Percentiles rank a stretch among this genome's conserved stretches.
phyloP scores from a whole-genome alignment of 2,329 filamentous ascomycete species.

The Alternaria gansuensis region DNA sequence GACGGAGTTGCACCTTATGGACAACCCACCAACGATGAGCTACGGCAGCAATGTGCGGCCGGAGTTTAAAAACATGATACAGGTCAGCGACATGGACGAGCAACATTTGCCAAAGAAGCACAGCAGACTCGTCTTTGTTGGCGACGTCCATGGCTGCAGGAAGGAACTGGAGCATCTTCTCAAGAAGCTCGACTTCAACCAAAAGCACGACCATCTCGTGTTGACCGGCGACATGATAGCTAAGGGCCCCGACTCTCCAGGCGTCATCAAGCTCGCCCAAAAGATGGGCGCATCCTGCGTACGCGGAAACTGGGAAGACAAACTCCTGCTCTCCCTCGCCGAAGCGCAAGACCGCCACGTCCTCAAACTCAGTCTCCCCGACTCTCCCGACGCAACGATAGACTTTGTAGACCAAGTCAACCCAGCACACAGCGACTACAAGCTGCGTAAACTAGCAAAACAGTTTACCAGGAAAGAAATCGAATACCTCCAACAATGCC shows the following conservation, averaged over 20 bases:
- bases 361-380: slow-evolving; percentile 41
- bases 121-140: slow-evolving; percentile 78
- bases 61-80: slow-evolving; percentile 60
- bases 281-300: slow-evolving; percentile 79
- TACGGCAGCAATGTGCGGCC: slow-evolving; percentile 61
- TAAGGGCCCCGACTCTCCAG: slow-evolving; percentile 81
- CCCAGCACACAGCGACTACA: slow-evolving; percentile 47
- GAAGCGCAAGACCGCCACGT: slow-evolving; percentile 43
- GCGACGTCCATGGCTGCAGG: slow-evolving; percentile 92
- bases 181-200: slow-evolving; percentile 69
- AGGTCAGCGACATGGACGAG: slow-evolving; percentile 60
- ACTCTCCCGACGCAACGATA: slow-evolving; percentile 42
- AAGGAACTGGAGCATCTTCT: slow-evolving; percentile 69
- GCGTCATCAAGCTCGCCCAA: slow-evolving; percentile 79
- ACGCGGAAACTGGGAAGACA: slow-evolving; percentile 92
- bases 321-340: slow-evolving; percentile 73
- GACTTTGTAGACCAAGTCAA: slow-evolving; percentile 43
- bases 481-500: slow-evolving; percentile 73
- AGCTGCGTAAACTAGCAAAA: slow-evolving; percentile 64
- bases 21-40: slow-evolving; percentile 34
- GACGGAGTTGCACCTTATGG: slow-evolving; percentile 49
- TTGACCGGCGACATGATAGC: slow-evolving; percentile 63
- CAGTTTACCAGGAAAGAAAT: slow-evolving; percentile 68
- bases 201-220: slow-evolving; percentile 60
- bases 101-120: slow-evolving; percentile 56